Evolutionary conservation across 805 yeast genomes (phyloP).

Genomic region (Wickerhamiella dianesei): DNA sequence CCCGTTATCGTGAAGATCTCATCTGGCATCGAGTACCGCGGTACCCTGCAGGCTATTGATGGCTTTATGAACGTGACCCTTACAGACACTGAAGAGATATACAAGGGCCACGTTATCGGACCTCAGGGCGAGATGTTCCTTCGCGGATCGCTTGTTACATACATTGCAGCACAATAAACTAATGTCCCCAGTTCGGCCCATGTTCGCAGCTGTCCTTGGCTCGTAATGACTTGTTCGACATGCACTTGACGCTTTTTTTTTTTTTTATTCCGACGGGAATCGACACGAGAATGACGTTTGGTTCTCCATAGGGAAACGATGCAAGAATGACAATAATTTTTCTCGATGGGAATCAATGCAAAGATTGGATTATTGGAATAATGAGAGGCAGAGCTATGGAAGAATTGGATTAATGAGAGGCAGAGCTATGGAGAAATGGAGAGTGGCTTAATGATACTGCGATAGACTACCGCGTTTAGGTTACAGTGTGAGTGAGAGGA

Average conservation of each 20-base stretch:
- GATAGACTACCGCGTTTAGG: no score
- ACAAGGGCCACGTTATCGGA: constrained; percentile 36
- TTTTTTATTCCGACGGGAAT: no score
- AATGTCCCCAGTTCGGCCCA: no score
- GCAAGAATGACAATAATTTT: no score
- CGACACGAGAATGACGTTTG: no score
- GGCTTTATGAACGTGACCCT: constrained; percentile 94
- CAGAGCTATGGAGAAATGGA: not conserved
- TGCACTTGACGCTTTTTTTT: not conserved
- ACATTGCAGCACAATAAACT: constrained; percentile 23
- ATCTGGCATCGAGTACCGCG: constrained; percentile 77
- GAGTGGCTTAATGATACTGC: no score
- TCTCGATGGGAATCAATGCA: no score
- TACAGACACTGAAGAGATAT: constrained; percentile 58
- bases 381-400: not conserved
- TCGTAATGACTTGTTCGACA: no score
- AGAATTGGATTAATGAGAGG: not conserved
- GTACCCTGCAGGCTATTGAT: constrained; percentile 73
- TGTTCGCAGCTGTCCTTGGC: no score
- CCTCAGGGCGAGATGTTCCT: constrained; percentile 68
- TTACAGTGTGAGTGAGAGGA: not conserved
- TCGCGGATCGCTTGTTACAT: constrained; percentile 55
- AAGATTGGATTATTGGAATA: no score
- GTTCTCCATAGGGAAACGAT: no score
- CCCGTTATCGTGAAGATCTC: constrained; percentile 70